Evolutionary conservation across 176 grass and related monocot species (phyloP).

Genomic region (Rhynchospora tenuis): DNA sequence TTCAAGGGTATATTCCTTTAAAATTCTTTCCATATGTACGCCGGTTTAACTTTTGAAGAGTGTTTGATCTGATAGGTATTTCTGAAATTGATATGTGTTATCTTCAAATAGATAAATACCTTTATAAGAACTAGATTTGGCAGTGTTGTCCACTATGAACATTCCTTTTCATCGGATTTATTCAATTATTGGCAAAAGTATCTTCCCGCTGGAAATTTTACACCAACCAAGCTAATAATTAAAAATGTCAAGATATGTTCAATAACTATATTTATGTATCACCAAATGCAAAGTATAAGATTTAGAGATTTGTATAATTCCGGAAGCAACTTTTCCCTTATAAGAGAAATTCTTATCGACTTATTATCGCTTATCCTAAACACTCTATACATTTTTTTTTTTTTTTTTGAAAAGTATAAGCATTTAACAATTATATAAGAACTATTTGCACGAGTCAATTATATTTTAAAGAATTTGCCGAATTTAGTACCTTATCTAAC

Average conservation of each 20-base stretch:
- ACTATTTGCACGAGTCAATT: neutral
- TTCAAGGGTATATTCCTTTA: neutral
- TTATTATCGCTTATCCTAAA: neutral
- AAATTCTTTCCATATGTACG: neutral
- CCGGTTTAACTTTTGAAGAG: neutral
- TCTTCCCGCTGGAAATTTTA: neutral
- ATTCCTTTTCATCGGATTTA: neutral
- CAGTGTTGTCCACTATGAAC: neutral
- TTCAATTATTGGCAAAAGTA: neutral
- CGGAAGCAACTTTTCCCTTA: neutral
- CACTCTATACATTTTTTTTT: neutral
- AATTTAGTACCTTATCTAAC: neutral
- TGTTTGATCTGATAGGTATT: neutral
- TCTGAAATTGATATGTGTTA: neutral
- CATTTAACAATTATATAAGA: slow-evolving; percentile 1
- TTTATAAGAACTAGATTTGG: neutral
- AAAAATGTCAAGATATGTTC: neutral
- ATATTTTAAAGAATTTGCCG: neutral
- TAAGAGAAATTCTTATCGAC: neutral
- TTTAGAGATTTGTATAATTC: neutral
- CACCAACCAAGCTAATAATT: neutral
- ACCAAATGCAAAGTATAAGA: neutral
- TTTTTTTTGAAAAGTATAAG: neutral
- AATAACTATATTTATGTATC: neutral
- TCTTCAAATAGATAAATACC: neutral